phyloP scores from a whole-genome alignment of 768 basidiomycete genomes.

The Hydnomerulius pinastri region DNA sequence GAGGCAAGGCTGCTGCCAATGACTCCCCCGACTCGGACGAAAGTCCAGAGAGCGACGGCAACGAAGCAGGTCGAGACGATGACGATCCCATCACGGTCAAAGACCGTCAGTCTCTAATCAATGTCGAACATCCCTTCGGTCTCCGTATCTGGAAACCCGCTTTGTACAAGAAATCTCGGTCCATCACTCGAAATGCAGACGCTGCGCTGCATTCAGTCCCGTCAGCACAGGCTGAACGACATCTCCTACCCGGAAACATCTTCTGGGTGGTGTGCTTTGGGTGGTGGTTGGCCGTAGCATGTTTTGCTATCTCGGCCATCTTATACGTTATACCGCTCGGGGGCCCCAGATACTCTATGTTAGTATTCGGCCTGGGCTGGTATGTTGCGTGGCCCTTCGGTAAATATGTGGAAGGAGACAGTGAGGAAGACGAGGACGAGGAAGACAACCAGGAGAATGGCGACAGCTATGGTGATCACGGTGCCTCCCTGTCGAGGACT shows the following conservation, averaged over 20 bases:
- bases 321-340: constrained; percentile 79
- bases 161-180: constrained; percentile 95
- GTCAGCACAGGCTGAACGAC: constrained; percentile 90
- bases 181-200: constrained; percentile 95
- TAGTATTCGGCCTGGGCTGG: constrained; percentile 92
- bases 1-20: constrained; percentile 47
- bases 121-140: constrained; percentile 99
- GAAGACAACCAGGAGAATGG: constrained; percentile 32
- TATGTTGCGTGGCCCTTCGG: constrained; percentile 98
- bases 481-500: constrained; percentile 43
- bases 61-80: constrained; percentile 38
- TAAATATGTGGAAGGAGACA: constrained; percentile 92
- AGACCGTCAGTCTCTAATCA: constrained; percentile 96
- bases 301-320: constrained; percentile 64
- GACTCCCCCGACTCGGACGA: constrained; percentile 43
- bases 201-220: constrained; percentile 91
- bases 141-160: constrained; percentile 99
- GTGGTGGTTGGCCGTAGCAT: constrained; percentile 85
- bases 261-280: constrained; percentile 91
- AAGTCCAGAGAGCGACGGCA: constrained; percentile 37
- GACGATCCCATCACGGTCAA: constrained; percentile 90
- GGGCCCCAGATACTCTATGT: constrained; percentile 78
- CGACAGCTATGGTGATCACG: constrained; percentile 22
- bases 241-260: constrained; percentile 91
- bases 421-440: constrained; percentile 44